Evolutionary conservation across 805 yeast genomes (phyloP), one percentile per base, ranked within the genome.

Genomic region (Jamesozyma spencerorum): DNA sequence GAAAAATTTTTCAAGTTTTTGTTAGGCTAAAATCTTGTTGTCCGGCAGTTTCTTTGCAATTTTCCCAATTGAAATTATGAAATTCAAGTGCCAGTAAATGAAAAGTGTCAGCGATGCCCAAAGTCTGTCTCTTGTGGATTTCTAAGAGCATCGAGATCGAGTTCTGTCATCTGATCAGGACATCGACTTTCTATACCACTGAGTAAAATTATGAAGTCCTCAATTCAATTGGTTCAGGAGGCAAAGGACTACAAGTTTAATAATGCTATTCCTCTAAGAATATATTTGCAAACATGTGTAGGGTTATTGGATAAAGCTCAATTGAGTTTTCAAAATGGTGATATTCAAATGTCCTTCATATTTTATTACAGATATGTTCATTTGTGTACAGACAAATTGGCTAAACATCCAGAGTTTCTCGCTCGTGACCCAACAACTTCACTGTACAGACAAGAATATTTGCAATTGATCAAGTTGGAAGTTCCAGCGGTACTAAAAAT

Each of bases 281-380:
- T 72, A 18, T 79, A 85, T 71, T 50, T 79, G 24, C 70, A 79
- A 41, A 70, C 79, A 37, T 58, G 64, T 41, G 36, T 77, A 72
- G 39, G 65, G 60, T 34, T 70, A 69, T 14, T 62, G 70, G 49
- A 60, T 62, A 46, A 67, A 63, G 55, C 79, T 54, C 61, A 76
- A 50, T 46, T 31, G 50, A 55, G 41, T 26, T 42, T 46, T 15
- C 54, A 58, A 17, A 73, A 68, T 33, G 62, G 65, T 13, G 64
- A 70, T 22, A 52, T 62, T 32, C 70, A 67, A 32, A 73, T 71
- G 43, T 75, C 85, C 0, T 81, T 72, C 50, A 57, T 76, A 24
- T 59, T 77, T 40, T 78, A 77, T 50, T 60, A 72, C 34, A 59
- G 87, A 41, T 79, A 75, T 48, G 70, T 79, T 18, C 84, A 81